Percentiles rank a stretch among this genome's conserved stretches.
phyloP scores from a whole-genome alignment of 345 rosid genomes.

The Eucalyptus albens region DNA sequence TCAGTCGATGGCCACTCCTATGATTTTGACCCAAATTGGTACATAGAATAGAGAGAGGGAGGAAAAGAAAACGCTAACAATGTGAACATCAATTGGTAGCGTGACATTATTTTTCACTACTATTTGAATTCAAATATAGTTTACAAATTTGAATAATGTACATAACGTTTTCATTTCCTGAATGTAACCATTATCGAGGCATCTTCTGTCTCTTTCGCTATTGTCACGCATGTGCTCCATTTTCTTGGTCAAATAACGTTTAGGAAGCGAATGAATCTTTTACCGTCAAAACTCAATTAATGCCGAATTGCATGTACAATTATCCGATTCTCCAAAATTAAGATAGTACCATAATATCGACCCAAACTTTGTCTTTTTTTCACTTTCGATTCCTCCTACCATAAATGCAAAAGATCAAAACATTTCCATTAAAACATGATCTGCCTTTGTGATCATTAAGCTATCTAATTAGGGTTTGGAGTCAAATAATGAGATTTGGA shows the following conservation, averaged over 20 bases:
- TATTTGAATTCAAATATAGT: neutral
- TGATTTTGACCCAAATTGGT: neutral
- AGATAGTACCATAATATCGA: neutral
- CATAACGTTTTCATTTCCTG: too few relatives aligned
- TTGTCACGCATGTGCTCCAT: neutral
- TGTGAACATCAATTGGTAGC: neutral
- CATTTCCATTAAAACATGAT: neutral
- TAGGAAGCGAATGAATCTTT: neutral
- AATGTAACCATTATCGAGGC: accelerated
- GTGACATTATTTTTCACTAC: neutral
- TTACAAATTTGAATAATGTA: too few relatives aligned
- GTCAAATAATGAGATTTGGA: neutral
- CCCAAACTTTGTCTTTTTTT: accelerated
- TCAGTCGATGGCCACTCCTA: neutral
- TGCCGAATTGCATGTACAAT: neutral
- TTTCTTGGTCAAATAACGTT: neutral
- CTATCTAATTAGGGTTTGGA: neutral
- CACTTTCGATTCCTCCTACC: neutral
- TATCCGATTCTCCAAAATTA: neutral
- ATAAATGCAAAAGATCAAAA: neutral
- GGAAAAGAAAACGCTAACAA: neutral
- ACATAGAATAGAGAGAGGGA: neutral
- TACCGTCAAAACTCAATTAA: accelerated
- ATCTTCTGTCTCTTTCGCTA: neutral
- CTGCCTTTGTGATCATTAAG: neutral